Evolutionary conservation across 1,284 basidiomycete genomes (phyloP), one percentile per base, ranked within the genome.

Genomic region (Puccinia polysora): DNA sequence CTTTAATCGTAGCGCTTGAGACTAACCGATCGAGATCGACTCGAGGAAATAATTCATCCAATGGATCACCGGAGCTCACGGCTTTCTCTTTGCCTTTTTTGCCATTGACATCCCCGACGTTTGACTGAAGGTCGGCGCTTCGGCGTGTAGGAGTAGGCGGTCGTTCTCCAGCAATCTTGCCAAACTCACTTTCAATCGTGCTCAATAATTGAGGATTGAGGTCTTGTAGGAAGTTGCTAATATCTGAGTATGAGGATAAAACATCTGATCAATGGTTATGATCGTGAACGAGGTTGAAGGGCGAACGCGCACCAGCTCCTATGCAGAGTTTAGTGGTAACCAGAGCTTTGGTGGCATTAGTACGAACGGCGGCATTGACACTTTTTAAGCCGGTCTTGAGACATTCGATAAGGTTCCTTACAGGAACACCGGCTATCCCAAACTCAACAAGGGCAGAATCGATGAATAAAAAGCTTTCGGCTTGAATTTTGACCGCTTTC

Each of bases 401-500:
- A 78, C 94, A 96, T 50, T 95, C 90, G 73, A 99, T 93, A 40
- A 98, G 82, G 73, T 84, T 86, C 65, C 90, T 86, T 55, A 98
- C 83, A 1, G 90, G 87, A 18, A 99, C 80, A 8, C 94, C 95
- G 18, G 85, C 84, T 68, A 92, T 89, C 34, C 96, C 96, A 79
- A 99, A 99, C 72, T 97, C 96, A n/a, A 84, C 84, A 32, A 99
- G 81, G 12, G 89, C 87, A 70, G 87, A 85, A 74, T 95, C 92
- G 73, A 97, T 86, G 92, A 95, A 98, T 23, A 84, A 81, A 56
- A 97, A 80, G 0, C 93, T 88, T 79, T 99, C 96, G 0, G 94
- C 93, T 45, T 97, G 85, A 32, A 94, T 91, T 81, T 98, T 99
- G 0, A 95, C 95, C 0, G 96, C 96, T 80, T 98, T 98, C 79